A percentile compares a stretch with the other conserved stretches of the same genome.
Evolutionary conservation across 2,329 filamentous ascomycete genomes (phyloP).

Genomic region (Cadophora sp.): DNA sequence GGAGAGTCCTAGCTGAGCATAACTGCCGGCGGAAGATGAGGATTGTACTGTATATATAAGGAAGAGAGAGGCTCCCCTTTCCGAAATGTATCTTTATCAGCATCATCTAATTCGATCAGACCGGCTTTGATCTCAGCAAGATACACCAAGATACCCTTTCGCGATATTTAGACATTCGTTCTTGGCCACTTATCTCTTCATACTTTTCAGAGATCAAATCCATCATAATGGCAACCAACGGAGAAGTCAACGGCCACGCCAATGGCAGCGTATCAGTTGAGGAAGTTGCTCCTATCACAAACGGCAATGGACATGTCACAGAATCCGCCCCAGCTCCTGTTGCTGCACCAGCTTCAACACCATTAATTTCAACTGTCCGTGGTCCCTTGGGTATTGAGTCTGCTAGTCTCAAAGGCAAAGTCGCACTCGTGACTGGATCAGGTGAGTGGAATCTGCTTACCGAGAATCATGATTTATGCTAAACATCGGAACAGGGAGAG

Average conservation of each 20-base stretch:
- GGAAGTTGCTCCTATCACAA: not conserved
- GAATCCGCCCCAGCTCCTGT: slow-evolving; percentile 5
- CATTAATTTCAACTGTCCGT: slow-evolving; percentile 16
- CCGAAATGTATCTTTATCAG: not conserved
- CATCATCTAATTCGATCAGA: not conserved
- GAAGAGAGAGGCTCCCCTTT: not conserved
- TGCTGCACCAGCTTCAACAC: slow-evolving; percentile 1
- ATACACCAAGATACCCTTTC: not conserved
- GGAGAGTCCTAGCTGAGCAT: not conserved
- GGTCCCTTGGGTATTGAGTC: slow-evolving; percentile 19
- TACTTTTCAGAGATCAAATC: not conserved
- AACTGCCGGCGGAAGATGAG: not conserved
- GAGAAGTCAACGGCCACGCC: not conserved
- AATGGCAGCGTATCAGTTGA: not conserved
- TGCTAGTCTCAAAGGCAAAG: slow-evolving; percentile 37
- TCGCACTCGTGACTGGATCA: slow-evolving; percentile 45
- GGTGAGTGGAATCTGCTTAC: slow-evolving; percentile 26
- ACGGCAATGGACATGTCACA: not conserved
- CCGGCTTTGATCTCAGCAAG: not conserved
- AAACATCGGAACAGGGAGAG: slow-evolving; percentile 54
- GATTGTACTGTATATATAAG: not conserved
- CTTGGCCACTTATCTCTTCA: not conserved
- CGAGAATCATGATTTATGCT: not conserved
- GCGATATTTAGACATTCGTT: not conserved
- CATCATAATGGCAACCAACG: not conserved